Conservation (phyloP, 148 eudicot species). For the Polygonum aviculare region DNA sequence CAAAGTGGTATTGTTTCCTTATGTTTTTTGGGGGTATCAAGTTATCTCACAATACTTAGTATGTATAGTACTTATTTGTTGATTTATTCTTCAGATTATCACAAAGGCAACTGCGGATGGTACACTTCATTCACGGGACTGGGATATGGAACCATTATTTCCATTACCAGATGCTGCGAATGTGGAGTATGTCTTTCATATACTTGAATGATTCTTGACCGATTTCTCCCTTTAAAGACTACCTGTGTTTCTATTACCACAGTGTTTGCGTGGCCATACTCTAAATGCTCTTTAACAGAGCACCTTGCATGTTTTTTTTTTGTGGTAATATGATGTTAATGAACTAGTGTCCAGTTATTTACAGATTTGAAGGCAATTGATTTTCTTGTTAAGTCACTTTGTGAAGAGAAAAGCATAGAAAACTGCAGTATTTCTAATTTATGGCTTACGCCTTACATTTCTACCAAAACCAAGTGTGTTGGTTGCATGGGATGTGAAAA, state of each 20-base stretch:
- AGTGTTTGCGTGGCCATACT: not conserved
- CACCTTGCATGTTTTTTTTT: not conserved
- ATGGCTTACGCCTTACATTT: not conserved
- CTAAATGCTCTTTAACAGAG: not conserved
- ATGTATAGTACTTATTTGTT: not conserved
- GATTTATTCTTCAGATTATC: constrained; percentile 43
- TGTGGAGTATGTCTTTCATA: constrained; percentile 38
- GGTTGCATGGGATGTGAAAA: not conserved
- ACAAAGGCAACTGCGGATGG: constrained; percentile 84
- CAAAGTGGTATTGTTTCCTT: not conserved
- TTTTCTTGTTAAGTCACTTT: not conserved
- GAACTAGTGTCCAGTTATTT: not conserved
- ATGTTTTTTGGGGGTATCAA: not conserved
- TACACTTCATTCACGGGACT: constrained; percentile 65
- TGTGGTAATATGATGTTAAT: not conserved
- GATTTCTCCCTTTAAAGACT: too few relatives aligned
- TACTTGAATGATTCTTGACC: not conserved
- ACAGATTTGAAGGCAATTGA: not conserved
- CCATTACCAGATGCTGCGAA: constrained; percentile 49
- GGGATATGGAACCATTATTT: constrained; percentile 96
- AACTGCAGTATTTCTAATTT: not conserved
- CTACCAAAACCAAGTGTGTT: not conserved
- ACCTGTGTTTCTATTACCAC: not conserved
- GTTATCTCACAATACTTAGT: not conserved
- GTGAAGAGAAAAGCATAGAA: not conserved